Percentiles rank a stretch among this genome's conserved stretches.
Conservation (phyloP, 2,329 filamentous ascomycete genomes). For the Immersiporthe knoxdaviesiana region DNA sequence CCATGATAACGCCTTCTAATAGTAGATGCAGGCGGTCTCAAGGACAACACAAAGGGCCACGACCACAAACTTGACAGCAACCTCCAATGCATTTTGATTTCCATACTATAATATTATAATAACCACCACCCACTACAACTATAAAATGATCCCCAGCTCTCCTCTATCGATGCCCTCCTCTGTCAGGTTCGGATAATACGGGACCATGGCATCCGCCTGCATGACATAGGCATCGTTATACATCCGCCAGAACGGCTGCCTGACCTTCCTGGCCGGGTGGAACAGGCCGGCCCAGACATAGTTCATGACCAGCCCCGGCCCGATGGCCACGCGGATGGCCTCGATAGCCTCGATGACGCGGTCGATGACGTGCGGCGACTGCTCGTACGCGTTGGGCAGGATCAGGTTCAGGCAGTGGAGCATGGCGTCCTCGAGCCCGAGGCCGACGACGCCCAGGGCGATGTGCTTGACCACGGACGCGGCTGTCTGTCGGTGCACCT, state of each 20-base stretch:
- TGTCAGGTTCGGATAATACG: slow-evolving; percentile 87
- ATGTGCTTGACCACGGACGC: slow-evolving; percentile 98
- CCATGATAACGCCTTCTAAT: too few species aligned
- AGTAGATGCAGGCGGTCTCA: too few species aligned
- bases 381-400: slow-evolving; percentile 97
- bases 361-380: slow-evolving; percentile 96
- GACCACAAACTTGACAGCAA: neutral
- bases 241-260: slow-evolving; percentile 91
- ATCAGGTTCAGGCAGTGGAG: slow-evolving; percentile 94
- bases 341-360: slow-evolving; percentile 97
- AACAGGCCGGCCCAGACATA: slow-evolving; percentile 98
- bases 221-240: slow-evolving; percentile 98
- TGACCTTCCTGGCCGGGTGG: slow-evolving; percentile 93
- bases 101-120: neutral
- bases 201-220: slow-evolving; percentile 90
- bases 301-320: slow-evolving; percentile 91
- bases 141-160: slow-evolving; percentile 84
- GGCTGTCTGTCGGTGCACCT: slow-evolving; percentile 96
- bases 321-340: slow-evolving; percentile 90
- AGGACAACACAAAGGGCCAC: neutral
- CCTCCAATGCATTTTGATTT: neutral
- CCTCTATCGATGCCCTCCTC: slow-evolving; percentile 78
- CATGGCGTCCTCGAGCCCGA: slow-evolving; percentile 98
- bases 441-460: slow-evolving; percentile 92
- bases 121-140: slow-evolving; percentile 35